Evolutionary conservation across 1,284 basidiomycete species (phyloP), one percentile per base, ranked within the genome.

Genomic region (Ceratobasidium papillatum): DNA sequence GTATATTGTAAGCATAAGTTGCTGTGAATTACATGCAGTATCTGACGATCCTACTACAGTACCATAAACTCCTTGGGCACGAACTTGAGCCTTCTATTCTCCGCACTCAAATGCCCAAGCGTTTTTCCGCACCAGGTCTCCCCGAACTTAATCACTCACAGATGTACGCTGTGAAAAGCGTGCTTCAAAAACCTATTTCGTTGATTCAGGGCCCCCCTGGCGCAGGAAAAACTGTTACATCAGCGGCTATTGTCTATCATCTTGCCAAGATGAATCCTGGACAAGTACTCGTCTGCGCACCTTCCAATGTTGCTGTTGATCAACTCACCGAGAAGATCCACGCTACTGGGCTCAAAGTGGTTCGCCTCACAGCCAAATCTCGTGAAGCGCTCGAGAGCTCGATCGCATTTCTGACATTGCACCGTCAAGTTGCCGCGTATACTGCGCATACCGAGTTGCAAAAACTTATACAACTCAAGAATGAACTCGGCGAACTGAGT

Each of bases 311-410:
- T 78, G 98, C 98, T 61, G 98, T 99, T 74, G 98, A 99, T 82
- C 98, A 99, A 82, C 88, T 99, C 74, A 98, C 96, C 22, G 98
- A 99, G 84, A 99, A 99, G 86, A 99, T 99, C 76, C 97, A 99
- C 81, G 86, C 91, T 30, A 99, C 98, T 5, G 97, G 98, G 0
- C 87, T 99, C 78, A 99, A 99, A 83, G 98, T 98, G 75, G 98
- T 99, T 59, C 94, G 98, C 61, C 87, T 99, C 30, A 98, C 96
- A 1, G 98, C 98, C 76, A 99, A 99, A 82, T 98, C 95, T 11
- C 93, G 98, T 51, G 98, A 99, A 84, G 97, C 97, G 0, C 88
- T 99, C 61, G 96, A 98, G 80, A 98, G 95, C 45, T 94, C 93
- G 52, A 91, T 99, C 75, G 87, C 90, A 14, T 99, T 98, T 87